A percentile compares a stretch with the other conserved stretches of the same genome.
Evolutionary conservation across 176 grass and related monocot species (phyloP).

Genomic region (Carex parvula): DNA sequence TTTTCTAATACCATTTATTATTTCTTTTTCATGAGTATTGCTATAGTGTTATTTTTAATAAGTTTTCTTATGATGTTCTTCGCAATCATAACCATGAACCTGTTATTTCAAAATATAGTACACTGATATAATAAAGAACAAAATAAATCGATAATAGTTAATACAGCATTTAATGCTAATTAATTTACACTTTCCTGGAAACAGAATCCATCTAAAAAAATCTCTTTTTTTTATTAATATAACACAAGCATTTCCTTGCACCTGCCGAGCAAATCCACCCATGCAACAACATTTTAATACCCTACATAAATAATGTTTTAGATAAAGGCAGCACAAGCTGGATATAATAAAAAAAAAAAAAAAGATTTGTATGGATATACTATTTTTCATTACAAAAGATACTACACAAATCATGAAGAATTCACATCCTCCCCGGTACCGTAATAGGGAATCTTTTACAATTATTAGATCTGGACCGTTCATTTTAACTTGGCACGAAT

Average conservation of each 20-base stretch:
- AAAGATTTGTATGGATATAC: neutral
- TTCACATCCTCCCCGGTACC: too few species aligned
- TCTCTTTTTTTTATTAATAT: neutral
- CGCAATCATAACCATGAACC: too few species aligned
- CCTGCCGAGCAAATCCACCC: neutral
- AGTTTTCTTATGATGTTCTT: too few species aligned
- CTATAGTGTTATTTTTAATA: too few species aligned
- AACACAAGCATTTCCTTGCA: slow-evolving; percentile 3
- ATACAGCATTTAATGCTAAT: too few species aligned
- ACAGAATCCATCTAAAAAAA: neutral
- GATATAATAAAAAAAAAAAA: neutral
- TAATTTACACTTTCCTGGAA: neutral
- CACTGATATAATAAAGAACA: too few species aligned
- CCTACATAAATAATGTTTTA: neutral
- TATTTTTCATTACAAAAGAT: neutral
- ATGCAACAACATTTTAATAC: neutral
- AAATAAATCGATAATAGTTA: neutral
- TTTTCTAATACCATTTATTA: too few species aligned
- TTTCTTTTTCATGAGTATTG: too few species aligned
- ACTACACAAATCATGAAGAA: neutral
- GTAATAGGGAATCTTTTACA: too few species aligned
- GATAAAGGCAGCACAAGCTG: slow-evolving; percentile 12
- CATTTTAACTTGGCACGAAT: too few species aligned
- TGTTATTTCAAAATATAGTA: too few species aligned
- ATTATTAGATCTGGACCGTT: too few species aligned